A percentile compares a stretch with the other conserved stretches of the same genome.
phyloP scores from a whole-genome alignment of 768 basidiomycete genomes.

The Chalciporus piperatus region DNA sequence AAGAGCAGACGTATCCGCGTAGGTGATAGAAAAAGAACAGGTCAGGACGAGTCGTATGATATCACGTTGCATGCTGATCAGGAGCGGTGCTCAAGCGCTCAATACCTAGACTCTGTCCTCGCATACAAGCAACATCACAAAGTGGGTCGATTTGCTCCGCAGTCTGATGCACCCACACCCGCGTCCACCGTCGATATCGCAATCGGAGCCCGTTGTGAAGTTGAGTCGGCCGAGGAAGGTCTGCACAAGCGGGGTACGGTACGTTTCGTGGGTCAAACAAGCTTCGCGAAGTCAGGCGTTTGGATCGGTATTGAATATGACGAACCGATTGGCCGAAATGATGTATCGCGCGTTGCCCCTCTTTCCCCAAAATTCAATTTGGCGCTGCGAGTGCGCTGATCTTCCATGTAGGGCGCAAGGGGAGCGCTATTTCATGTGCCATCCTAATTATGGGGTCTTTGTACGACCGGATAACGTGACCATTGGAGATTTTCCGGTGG shows the following conservation, averaged over 20 bases:
- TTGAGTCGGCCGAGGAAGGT: constrained; percentile 66
- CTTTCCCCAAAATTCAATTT: background rate
- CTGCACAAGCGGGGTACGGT: constrained; percentile 81
- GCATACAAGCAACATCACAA: constrained; percentile 85
- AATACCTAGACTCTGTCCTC: constrained; percentile 71
- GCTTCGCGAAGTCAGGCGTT: constrained; percentile 60
- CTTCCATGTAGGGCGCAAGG: constrained; percentile 65
- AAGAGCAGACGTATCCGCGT: constrained; percentile 38
- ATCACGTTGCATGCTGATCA: background rate
- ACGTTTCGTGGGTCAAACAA: constrained; percentile 78
- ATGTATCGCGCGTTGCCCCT: constrained; percentile 73
- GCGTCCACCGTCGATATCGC: constrained; percentile 45
- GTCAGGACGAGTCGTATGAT: constrained; percentile 37
- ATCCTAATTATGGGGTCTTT: constrained; percentile 82
- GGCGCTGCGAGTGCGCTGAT: no score
- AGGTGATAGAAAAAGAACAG: constrained; percentile 60
- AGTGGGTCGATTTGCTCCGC: constrained; percentile 83
- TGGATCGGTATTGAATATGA: constrained; percentile 87
- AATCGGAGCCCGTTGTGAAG: constrained; percentile 78
- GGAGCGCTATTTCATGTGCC: constrained; percentile 80
- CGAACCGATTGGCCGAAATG: constrained; percentile 93
- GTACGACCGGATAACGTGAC: constrained; percentile 79
- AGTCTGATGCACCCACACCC: constrained; percentile 35
- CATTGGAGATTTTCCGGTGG: constrained; percentile 84
- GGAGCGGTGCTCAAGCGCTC: constrained; percentile 2